Evolutionary conservation across 441 rosid genomes (phyloP), one percentile per base, ranked within the genome.

Genomic region (Dalechampia spathulata): DNA sequence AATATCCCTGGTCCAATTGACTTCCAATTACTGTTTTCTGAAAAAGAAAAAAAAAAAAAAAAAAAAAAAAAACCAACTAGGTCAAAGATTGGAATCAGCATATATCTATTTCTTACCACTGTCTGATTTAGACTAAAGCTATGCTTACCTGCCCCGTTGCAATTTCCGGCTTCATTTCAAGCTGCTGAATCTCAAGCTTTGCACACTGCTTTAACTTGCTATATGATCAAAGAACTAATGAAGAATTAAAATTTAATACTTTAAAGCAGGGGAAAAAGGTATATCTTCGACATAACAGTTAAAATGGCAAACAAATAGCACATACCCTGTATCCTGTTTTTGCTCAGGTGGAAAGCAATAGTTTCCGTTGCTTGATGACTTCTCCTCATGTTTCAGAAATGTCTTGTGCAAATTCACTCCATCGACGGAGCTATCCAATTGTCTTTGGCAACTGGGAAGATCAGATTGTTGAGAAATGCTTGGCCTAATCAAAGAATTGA

Each of bases 131-230:
- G 32, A 15, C 34, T 34, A 36, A 48, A 41, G 34, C 9, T 41
- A 61, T 57, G 52, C 80, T 81, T 61, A 89, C 95, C 62, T 15
- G 58, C 61, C 62, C 78, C 50, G 41, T 16, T 46, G 57, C 46
- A 58, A 50, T 63, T 34, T 70, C 79, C 39, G 65, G 56, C 30
- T 64, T 74, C 54, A 68, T 62, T 14, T 53, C 65, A 49, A 62
- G 54, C 49, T 30, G 61, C 47, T 75, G 44, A 55, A 47, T 64
- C 34, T 69, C 70, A 49, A 46, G 57, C 49, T 60, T 62, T 51
- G 57, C 50, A 28, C 58, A 49, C 32, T 67, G 78, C 58, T 75
- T 73, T 44, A 74, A 37, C 49, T 83, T 77, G 68, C 74, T 68
- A 69, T 38, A 59, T 20, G 62, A 73, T n/a, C 34, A 41, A n/a